Evolutionary conservation across 176 grass and related monocot genomes (phyloP), one percentile per base, ranked within the genome.

Genomic region (Avena sativa): DNA sequence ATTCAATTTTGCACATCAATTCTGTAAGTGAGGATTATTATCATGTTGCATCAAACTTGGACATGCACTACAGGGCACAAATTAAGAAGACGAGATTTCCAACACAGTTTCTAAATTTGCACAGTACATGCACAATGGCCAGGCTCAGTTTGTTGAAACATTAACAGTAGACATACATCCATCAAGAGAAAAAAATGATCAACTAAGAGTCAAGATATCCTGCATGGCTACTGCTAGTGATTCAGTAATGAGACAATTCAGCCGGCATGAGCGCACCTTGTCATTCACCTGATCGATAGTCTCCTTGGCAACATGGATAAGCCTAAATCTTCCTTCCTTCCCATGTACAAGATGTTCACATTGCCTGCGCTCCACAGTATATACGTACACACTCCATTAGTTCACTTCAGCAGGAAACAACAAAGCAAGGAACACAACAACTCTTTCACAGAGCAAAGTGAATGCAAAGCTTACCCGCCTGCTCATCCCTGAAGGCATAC

Each of bases 331-430:
- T 1, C 93, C 95, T 5, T 86, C 80, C 4, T 90, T 89, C 87
- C 95, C 77, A 83, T 95, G 89, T 97, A 97, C 58, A 97, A 62
- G 62, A 97, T 89, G 82, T 97, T 97, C 15, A 95, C 83, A 80
- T 92, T 83, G 50, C 95, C 92, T 93, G 66, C 34, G 19, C 8
- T 34, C 12, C 12, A 12, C 28, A 48, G 46, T 51, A 51, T 14
- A 51, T 51, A 14, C 50, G 4, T 51, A 51, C 50, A 51, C 12
- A 51, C 12, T 14, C 10, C 50, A 14, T 51, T 12, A 14, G 12
- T 51, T 51, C 14, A 36, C 6, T 68, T 68, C 30, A 9, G 28
- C 66, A 70, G 16, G 3, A 36, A 16, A 38, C 53, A 57, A 57
- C 16, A 0, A 65, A 65, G 25, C 14, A 6, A 26, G 15, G 1